Evolutionary conservation across 2,329 filamentous ascomycete genomes (phyloP).

Genomic region (Zopfia rhizophila): DNA sequence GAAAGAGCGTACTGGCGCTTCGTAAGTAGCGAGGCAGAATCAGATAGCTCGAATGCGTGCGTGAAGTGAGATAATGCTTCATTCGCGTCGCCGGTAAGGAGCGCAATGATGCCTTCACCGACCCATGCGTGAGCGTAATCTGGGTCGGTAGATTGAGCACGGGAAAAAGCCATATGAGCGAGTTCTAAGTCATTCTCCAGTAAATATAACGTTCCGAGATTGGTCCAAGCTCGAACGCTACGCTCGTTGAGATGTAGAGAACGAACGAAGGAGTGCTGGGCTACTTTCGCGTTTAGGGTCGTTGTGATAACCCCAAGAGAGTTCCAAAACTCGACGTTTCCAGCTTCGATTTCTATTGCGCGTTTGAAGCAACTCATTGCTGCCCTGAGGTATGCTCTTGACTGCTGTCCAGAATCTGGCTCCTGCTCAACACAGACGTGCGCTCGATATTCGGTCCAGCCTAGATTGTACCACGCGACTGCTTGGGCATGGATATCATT

Average conservation of each 20-base stretch:
- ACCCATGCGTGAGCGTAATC: slow-evolving; percentile 95
- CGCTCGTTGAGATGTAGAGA: slow-evolving; percentile 92
- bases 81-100: slow-evolving; percentile 75
- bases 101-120: slow-evolving; percentile 87
- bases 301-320: slow-evolving; percentile 91
- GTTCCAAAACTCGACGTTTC: slow-evolving; percentile 98
- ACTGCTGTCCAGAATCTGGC: slow-evolving; percentile 42
- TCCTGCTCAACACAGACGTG: slow-evolving; percentile 71
- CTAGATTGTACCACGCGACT: slow-evolving; percentile 96
- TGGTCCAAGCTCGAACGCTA: slow-evolving; percentile 87
- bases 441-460: slow-evolving; percentile 89
- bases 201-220: slow-evolving; percentile 86
- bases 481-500: slow-evolving; percentile 87
- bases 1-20: slow-evolving; percentile 83
- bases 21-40: slow-evolving; percentile 76
- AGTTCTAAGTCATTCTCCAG: slow-evolving; percentile 84
- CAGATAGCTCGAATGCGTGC: slow-evolving; percentile 92
- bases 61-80: slow-evolving; percentile 89
- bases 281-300: slow-evolving; percentile 82
- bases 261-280: slow-evolving; percentile 92
- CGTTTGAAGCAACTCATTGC: slow-evolving; percentile 92
- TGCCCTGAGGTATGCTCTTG: slow-evolving; percentile 78
- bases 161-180: slow-evolving; percentile 89
- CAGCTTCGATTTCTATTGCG: slow-evolving; percentile 92
- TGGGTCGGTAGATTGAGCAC: slow-evolving; percentile 92